Conservation (phyloP, 176 grass and related monocot genomes). For the Rhynchospora pubera region DNA sequence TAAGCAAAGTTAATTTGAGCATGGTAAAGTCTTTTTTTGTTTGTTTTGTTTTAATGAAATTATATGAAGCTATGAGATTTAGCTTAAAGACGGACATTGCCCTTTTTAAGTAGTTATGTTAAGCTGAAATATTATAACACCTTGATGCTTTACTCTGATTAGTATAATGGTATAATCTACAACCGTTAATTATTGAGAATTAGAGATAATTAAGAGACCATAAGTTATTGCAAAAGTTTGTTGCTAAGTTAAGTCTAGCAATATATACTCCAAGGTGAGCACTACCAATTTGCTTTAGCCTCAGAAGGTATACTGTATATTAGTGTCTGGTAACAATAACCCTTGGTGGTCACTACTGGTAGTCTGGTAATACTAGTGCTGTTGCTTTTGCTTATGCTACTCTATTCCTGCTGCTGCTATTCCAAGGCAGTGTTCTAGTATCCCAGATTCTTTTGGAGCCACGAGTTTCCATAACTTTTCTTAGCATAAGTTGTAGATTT, state of each 20-base stretch:
- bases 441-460: not conserved
- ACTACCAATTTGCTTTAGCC: not conserved
- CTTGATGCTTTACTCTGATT: too few species aligned
- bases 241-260: not conserved
- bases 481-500: not conserved
- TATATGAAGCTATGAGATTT: not conserved
- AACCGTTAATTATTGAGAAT: too few species aligned
- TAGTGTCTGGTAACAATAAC: not conserved
- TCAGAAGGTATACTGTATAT: not conserved
- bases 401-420: not conserved
- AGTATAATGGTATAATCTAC: too few species aligned
- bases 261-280: not conserved
- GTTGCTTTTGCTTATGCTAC: too few species aligned
- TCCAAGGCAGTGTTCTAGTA: not conserved
- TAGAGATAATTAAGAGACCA: too few species aligned
- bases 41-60: not conserved
- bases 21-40: not conserved
- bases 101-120: not conserved
- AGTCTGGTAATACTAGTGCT: too few species aligned
- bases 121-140: too few species aligned
- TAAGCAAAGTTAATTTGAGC: not conserved
- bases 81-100: not conserved
- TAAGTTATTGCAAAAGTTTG: too few species aligned
- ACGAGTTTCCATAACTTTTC: not conserved
- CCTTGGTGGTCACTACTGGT: not conserved